These are phyloP conservation scores for Thermoascus crustaceus DNA, from an alignment of 2,329 filamentous ascomycete genomes.

Conservation along the genomic window DNA sequence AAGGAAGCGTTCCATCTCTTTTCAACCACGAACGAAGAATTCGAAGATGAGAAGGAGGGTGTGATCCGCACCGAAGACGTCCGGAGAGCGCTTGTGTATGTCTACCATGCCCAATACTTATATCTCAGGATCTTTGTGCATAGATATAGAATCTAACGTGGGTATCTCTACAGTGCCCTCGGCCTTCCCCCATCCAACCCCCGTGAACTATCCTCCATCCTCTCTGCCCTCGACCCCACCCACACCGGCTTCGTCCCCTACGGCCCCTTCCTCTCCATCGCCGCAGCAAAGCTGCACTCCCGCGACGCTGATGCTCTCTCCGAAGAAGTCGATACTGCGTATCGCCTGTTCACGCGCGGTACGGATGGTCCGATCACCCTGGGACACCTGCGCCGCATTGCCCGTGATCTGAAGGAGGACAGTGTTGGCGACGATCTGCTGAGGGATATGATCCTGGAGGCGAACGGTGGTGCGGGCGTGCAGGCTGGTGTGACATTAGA, in stretches of 20 bases:
- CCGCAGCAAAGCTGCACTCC: slow-evolving; percentile 72
- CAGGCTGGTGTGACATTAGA: slow-evolving; percentile 63
- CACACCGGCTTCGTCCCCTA: slow-evolving; percentile 70
- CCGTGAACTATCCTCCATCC: slow-evolving; percentile 65
- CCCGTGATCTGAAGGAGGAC: slow-evolving; percentile 72
- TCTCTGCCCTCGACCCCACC: slow-evolving; percentile 76
- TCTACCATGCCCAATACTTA: no score
- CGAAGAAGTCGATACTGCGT: slow-evolving; percentile 73
- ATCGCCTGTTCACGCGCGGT: slow-evolving; percentile 62
- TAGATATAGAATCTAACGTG: slow-evolving; percentile 5
- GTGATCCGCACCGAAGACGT: slow-evolving; percentile 61
- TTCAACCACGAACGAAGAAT: slow-evolving; percentile 47
- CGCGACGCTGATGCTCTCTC: slow-evolving; percentile 46
- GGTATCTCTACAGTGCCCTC: slow-evolving; percentile 56
- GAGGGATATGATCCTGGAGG: slow-evolving; percentile 90
- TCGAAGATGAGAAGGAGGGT: slow-evolving; percentile 63
- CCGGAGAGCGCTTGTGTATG: slow-evolving; percentile 64
- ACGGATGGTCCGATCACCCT: slow-evolving; percentile 62
- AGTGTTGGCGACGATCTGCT: slow-evolving; percentile 69
- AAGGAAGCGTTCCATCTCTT: slow-evolving; percentile 84
- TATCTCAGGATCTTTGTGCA: no score
- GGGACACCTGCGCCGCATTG: slow-evolving; percentile 67
- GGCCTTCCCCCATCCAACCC: slow-evolving; percentile 59
- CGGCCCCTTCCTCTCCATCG: slow-evolving; percentile 75
- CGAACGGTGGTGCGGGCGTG: slow-evolving; percentile 70